Evolutionary conservation across 495 filamentous ascomycete genomes (phyloP).

Genomic region (Delitschia confertaspora): DNA sequence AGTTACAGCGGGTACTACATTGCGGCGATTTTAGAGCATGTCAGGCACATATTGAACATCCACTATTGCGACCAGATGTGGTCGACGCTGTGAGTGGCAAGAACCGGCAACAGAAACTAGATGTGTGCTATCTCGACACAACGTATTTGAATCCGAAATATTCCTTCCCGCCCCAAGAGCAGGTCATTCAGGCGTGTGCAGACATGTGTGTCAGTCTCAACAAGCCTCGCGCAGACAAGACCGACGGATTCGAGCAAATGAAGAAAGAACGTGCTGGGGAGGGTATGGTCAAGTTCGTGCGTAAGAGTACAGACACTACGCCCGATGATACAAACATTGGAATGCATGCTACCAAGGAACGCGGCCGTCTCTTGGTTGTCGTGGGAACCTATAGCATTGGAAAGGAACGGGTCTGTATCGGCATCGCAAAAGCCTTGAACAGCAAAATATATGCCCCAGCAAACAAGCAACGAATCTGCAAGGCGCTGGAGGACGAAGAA

Average conservation of each 20-base stretch:
- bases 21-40: constrained; percentile 95
- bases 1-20: constrained; percentile 72
- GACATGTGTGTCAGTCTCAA: constrained; percentile 73
- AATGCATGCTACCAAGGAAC: constrained; percentile 26
- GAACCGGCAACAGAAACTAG: constrained; percentile 72
- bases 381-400: constrained; percentile 97
- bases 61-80: constrained; percentile 65
- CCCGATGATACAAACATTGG: constrained; percentile 30
- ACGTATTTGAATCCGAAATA: constrained; percentile 96
- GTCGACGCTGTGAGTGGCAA: constrained; percentile 59
- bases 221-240: constrained; percentile 46
- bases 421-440: constrained; percentile 75
- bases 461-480: constrained; percentile 72
- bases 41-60: constrained; percentile 75
- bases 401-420: constrained; percentile 92
- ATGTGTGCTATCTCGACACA: constrained; percentile 93
- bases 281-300: constrained; percentile 58
- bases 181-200: constrained; percentile 78
- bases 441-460: constrained; percentile 87
- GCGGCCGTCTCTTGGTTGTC: constrained; percentile 74
- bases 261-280: constrained; percentile 43
- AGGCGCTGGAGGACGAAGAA: constrained; percentile 75
- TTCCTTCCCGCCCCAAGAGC: constrained; percentile 79
- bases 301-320: constrained; percentile 30
- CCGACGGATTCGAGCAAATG: constrained; percentile 43